Evolutionary conservation across 2,329 filamentous ascomycete genomes (phyloP).

Genomic region (Xylariales sp.): DNA sequence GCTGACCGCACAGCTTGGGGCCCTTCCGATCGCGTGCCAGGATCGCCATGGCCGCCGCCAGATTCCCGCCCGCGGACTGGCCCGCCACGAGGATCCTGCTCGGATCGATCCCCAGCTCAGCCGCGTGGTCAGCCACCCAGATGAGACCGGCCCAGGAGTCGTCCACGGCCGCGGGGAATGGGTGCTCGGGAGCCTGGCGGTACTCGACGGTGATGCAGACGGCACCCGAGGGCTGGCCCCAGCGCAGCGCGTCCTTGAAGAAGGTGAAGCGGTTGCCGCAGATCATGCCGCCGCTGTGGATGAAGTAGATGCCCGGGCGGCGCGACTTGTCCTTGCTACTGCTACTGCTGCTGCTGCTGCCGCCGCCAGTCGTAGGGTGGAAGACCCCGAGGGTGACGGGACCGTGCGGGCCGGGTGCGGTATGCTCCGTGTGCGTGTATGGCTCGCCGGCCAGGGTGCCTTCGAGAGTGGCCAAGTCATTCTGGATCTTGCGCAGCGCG

Average conservation of each 20-base stretch:
- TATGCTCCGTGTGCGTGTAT: no score
- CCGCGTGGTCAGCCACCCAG: neutral
- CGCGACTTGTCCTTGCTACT: no score
- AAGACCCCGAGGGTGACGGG: no score
- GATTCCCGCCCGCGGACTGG: neutral
- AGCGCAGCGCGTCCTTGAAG: neutral
- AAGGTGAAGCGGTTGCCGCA: neutral
- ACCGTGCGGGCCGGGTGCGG: no score
- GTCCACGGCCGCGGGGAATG: neutral
- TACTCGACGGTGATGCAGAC: neutral
- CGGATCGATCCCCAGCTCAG: neutral
- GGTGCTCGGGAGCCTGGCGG: neutral
- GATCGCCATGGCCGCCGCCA: neutral
- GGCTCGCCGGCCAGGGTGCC: no score
- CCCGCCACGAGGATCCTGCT: neutral
- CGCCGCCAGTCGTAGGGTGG: no score
- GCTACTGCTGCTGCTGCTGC: no score
- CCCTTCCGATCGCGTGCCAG: neutral
- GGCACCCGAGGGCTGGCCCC: neutral
- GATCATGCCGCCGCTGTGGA: neutral
- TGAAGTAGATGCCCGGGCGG: neutral
- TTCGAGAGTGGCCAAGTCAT: no score
- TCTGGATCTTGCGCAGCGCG: no score
- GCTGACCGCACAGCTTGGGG: neutral
- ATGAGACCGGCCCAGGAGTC: neutral